Conservation (phyloP, 2,329 filamentous ascomycete genomes). For the Colletotrichum sp. region DNA sequence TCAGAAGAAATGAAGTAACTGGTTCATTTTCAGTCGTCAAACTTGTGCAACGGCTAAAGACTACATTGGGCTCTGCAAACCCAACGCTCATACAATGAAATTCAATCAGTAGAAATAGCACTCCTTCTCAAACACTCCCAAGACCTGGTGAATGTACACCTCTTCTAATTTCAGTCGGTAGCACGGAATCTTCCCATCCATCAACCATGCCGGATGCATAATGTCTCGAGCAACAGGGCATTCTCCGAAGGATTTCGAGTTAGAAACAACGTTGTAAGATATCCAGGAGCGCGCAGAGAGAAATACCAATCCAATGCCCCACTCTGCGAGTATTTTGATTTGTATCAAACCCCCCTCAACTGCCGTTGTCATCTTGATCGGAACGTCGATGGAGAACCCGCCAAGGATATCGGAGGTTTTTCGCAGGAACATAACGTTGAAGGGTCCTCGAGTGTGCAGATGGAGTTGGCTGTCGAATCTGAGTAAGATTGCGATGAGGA, state of each 20-base stretch:
- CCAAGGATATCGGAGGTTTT: no score
- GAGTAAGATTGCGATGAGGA: neutral
- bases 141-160: neutral
- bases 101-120: neutral
- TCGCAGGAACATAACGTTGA: neutral
- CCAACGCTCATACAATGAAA: neutral
- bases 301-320: neutral
- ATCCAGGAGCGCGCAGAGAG: neutral
- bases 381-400: neutral
- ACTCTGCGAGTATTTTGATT: neutral
- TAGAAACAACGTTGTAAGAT: neutral
- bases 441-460: neutral
- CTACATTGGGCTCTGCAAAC: no score
- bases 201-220: neutral
- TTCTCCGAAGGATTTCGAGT: no score
- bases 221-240: no score
- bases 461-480: neutral
- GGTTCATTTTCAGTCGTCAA: no score
- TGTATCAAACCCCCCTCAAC: neutral
- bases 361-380: neutral
- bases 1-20: no score
- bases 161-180: neutral
- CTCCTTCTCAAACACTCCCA: neutral
- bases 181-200: neutral
- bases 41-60: no score